phyloP scores from a whole-genome alignment of 1,284 basidiomycete species.

The Stygiomarasmius scandens region DNA sequence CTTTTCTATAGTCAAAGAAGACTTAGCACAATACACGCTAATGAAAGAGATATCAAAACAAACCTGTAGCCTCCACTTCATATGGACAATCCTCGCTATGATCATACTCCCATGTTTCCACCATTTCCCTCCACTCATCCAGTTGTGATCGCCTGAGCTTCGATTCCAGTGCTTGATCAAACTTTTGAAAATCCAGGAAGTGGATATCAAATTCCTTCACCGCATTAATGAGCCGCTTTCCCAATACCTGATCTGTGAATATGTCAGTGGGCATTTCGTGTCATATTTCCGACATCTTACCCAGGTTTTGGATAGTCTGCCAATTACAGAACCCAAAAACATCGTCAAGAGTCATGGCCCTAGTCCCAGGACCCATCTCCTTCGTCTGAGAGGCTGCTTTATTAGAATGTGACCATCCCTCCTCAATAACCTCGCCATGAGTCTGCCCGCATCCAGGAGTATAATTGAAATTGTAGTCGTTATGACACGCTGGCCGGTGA shows the following conservation, averaged over 20 bases:
- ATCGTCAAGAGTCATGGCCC: slow-evolving; percentile 32
- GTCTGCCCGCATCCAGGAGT: slow-evolving; percentile 23
- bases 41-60: neutral
- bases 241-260: too few relatives aligned
- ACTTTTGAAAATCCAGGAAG: slow-evolving; percentile 12
- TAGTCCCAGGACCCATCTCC: slow-evolving; percentile 33
- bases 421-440: slow-evolving; percentile 32
- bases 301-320: slow-evolving; percentile 17
- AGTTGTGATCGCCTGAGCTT: slow-evolving; percentile 3
- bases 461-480: slow-evolving; percentile 21
- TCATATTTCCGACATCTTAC: too few relatives aligned
- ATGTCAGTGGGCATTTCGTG: too few relatives aligned
- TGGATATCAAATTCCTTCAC: slow-evolving; percentile 6
- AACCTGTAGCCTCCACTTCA: slow-evolving; percentile 12
- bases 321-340: slow-evolving; percentile 30
- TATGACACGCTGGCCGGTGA: slow-evolving; percentile 15
- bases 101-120: slow-evolving; percentile 16
- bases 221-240: too few relatives aligned
- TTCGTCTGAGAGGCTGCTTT: slow-evolving; percentile 22
- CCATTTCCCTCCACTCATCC: slow-evolving; percentile 14
- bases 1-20: neutral
- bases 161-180: slow-evolving; percentile 8
- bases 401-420: slow-evolving; percentile 30
- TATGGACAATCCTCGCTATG: slow-evolving; percentile 14
- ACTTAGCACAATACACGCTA: too few relatives aligned